Conservation (phyloP, 2,329 filamentous ascomycete genomes). For the Cordyceps cateniannulata region DNA sequence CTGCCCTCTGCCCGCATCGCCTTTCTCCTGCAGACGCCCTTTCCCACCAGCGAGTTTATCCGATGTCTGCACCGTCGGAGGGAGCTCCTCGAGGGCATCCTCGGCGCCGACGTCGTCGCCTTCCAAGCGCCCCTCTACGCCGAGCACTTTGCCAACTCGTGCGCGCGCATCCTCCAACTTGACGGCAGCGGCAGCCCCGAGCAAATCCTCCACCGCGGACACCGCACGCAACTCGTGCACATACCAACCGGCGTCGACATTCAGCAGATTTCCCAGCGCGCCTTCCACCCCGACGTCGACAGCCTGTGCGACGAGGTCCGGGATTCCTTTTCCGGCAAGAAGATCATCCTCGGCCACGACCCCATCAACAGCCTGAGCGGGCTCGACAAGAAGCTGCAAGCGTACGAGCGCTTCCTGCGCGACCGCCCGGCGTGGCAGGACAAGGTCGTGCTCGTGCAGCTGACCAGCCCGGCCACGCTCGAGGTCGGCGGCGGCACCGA, state of each 20-base stretch:
- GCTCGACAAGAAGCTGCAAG: slow-evolving; percentile 88
- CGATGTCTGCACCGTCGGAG: slow-evolving; percentile 82
- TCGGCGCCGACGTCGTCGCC: slow-evolving; percentile 86
- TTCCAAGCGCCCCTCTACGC: slow-evolving; percentile 96
- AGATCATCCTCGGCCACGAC: slow-evolving; percentile 90
- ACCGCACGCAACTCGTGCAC: slow-evolving; percentile 85
- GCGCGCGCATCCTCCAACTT: slow-evolving; percentile 83
- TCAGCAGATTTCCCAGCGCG: slow-evolving; percentile 63
- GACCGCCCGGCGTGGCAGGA: slow-evolving; percentile 87
- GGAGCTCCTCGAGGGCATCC: slow-evolving; percentile 80
- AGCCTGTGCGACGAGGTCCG: slow-evolving; percentile 67
- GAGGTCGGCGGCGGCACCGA: slow-evolving; percentile 61
- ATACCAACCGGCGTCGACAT: slow-evolving; percentile 94
- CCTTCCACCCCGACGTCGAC: slow-evolving; percentile 64
- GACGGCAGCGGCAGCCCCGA: slow-evolving; percentile 64
- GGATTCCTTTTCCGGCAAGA: slow-evolving; percentile 77
- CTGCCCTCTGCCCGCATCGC: slow-evolving; percentile 86
- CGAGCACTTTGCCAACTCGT: slow-evolving; percentile 89
- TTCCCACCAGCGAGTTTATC: slow-evolving; percentile 93
- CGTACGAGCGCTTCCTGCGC: slow-evolving; percentile 87
- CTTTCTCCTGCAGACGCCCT: slow-evolving; percentile 90
- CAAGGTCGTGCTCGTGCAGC: slow-evolving; percentile 87
- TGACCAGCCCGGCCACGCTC: slow-evolving; percentile 79
- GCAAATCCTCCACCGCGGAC: slow-evolving; percentile 58
- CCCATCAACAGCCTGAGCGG: slow-evolving; percentile 88